Conservation (phyloP, 306 rosid species). For the Aeschynomene evenia region DNA sequence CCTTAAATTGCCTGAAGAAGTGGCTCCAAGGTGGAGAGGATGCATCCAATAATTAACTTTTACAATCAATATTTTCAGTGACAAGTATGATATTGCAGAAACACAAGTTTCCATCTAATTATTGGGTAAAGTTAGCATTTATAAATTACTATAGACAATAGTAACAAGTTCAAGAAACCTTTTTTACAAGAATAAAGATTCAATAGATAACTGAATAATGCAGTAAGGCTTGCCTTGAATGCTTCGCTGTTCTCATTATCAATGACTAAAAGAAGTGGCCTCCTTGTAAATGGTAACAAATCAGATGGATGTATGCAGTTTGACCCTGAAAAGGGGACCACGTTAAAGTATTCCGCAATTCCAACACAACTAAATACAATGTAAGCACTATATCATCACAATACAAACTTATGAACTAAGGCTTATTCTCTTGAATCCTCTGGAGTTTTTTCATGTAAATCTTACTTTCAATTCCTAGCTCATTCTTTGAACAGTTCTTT, state of each 20-base stretch:
- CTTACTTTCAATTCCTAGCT: no score
- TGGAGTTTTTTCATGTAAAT: no score
- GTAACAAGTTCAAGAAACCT: constrained; percentile 13
- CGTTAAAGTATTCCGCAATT: constrained; percentile 37
- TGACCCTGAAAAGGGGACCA: constrained; percentile 57
- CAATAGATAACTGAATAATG: constrained; percentile 1
- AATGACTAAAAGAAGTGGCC: constrained; percentile 81
- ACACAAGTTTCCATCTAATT: constrained; percentile 6
- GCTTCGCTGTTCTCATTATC: constrained; percentile 79
- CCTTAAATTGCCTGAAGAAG: not conserved
- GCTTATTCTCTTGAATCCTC: no score
- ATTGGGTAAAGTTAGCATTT: constrained; percentile 3
- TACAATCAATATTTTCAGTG: not conserved
- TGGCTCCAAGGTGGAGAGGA: not conserved
- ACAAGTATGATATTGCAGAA: constrained; percentile 9
- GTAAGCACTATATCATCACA: constrained; percentile 16
- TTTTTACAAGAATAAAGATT: constrained; percentile 1
- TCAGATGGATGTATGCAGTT: constrained; percentile 83
- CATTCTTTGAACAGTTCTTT: no score
- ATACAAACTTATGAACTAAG: constrained; percentile 24
- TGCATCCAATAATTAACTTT: constrained; percentile 2
- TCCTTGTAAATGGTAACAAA: constrained; percentile 87
- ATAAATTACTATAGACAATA: constrained; percentile 1
- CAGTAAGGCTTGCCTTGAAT: constrained; percentile 68
- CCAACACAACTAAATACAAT: constrained; percentile 18